These are phyloP conservation scores for Cymbidium sinense DNA, from an alignment of 106 monocot genomes.

Conservation along the genomic window DNA sequence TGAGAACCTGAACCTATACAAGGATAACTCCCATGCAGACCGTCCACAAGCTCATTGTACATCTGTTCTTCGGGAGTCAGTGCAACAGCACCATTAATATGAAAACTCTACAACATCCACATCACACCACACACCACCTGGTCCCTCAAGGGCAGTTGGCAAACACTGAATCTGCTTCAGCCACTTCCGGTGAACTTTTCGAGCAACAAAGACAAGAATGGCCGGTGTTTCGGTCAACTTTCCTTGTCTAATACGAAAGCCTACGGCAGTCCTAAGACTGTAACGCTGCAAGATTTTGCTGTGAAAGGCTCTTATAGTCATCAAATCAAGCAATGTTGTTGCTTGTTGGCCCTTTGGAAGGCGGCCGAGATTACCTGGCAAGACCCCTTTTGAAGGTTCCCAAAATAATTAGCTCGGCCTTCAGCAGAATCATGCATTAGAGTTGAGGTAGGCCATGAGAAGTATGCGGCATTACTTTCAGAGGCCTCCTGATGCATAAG, in stretches of 20 bases:
- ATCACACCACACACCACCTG: too few species aligned
- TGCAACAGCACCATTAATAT: slow-evolving; percentile 86
- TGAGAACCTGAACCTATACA: too few species aligned
- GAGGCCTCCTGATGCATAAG: too few species aligned
- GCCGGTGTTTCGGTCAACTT: too few species aligned
- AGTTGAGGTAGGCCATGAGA: too few species aligned
- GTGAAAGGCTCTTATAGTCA: slow-evolving; percentile 77
- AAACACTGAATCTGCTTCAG: slow-evolving; percentile 43
- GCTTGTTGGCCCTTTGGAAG: slow-evolving; percentile 78
- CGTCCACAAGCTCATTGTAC: slow-evolving; percentile 86
- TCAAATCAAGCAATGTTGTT: slow-evolving; percentile 84
- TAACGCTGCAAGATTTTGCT: too few species aligned
- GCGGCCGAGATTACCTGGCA: slow-evolving; percentile 57
- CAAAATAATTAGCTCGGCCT: slow-evolving; percentile 71
- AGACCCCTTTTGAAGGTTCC: slow-evolving; percentile 94
- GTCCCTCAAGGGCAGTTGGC: too few species aligned
- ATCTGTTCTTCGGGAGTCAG: slow-evolving; percentile 88
- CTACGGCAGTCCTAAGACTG: too few species aligned
- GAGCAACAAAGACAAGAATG: too few species aligned
- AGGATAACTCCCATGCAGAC: slow-evolving; percentile 84
- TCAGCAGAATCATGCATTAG: too few species aligned
- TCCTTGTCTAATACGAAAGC: too few species aligned
- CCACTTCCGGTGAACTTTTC: slow-evolving; percentile 83
- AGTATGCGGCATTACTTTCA: too few species aligned
- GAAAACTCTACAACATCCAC: slow-evolving; percentile 97